Conservation (phyloP, 345 rosid species). For the Stellera chamaejasme region DNA sequence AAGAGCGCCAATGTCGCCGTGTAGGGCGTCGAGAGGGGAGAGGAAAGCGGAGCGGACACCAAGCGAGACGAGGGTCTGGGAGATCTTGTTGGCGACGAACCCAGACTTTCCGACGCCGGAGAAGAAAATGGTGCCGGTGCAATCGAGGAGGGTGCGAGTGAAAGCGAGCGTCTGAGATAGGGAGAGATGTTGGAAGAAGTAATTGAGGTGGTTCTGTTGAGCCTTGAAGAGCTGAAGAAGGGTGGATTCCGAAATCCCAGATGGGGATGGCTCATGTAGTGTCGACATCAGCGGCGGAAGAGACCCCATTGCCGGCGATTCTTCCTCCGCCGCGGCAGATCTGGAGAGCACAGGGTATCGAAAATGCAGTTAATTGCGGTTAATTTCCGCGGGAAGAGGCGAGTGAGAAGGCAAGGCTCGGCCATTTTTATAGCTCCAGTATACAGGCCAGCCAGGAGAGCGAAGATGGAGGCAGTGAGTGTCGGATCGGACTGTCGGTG, state of each 20-base stretch:
- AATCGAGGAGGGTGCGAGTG: constrained; percentile 57
- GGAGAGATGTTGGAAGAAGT: constrained; percentile 80
- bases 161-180: constrained; percentile 63
- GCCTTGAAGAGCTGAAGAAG: constrained; percentile 76
- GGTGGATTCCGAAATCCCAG: constrained; percentile 32
- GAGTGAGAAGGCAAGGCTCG: no score
- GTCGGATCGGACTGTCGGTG: no score
- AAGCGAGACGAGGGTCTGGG: constrained; percentile 81
- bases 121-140: constrained; percentile 68
- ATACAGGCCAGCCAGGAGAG: no score
- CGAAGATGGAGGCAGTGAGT: no score
- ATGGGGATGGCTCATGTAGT: constrained; percentile 7
- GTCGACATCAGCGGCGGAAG: constrained; percentile 21
- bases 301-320: constrained; percentile 28
- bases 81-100: constrained; percentile 88
- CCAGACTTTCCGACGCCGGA: constrained; percentile 96
- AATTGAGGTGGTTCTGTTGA: constrained; percentile 83
- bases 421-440: no score
- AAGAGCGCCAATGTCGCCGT: constrained; percentile 85
- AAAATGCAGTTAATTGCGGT: no score
- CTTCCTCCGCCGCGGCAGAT: background rate
- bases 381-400: no score
- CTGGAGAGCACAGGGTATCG: background rate
- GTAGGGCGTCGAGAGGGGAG: constrained; percentile 88
- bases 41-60: constrained; percentile 70